A percentile compares a stretch with the other conserved stretches of the same genome.
Conservation (phyloP, 2,329 filamentous ascomycete genomes). For the Exserohilum rostratum region DNA sequence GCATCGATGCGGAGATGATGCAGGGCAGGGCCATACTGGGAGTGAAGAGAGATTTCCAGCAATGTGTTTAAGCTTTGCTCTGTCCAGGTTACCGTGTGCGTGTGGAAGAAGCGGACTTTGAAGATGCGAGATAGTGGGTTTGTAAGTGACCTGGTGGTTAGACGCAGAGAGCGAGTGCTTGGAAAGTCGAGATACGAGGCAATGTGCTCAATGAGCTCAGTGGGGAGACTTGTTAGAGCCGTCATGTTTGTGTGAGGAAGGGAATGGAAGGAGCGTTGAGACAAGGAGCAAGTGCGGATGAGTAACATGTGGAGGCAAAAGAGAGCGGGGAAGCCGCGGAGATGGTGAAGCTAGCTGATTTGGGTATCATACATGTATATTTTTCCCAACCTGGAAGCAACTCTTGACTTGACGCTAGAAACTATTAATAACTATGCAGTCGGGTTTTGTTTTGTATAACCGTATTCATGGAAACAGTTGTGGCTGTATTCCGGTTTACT, state of each 20-base stretch:
- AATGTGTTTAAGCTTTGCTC: conserved; percentile 20
- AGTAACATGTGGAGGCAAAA: background rate
- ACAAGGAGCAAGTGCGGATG: background rate
- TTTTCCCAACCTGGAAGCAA: background rate
- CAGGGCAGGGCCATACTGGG: conserved; percentile 22
- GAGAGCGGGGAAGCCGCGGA: conserved; percentile 8
- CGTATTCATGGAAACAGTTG: no score
- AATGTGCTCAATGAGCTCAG: conserved; percentile 33
- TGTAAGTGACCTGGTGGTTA: conserved; percentile 21
- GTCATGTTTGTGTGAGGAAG: background rate
- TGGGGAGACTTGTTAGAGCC: conserved; percentile 26
- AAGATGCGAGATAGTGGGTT: conserved; percentile 26
- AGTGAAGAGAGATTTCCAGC: conserved; percentile 21
- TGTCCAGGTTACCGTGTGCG: conserved; percentile 25
- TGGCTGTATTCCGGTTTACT: background rate
- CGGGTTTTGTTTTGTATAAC: background rate
- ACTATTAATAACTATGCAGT: background rate
- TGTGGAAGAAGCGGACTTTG: conserved; percentile 30
- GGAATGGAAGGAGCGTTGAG: background rate
- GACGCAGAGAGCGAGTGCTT: conserved; percentile 26
- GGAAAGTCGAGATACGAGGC: conserved; percentile 23
- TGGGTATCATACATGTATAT: conserved; percentile 1
- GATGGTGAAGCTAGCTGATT: conserved; percentile 8
- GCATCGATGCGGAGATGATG: conserved; percentile 34
- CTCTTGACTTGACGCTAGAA: background rate